phyloP scores from a whole-genome alignment of 306 rosid species.

The Malus fusca region DNA sequence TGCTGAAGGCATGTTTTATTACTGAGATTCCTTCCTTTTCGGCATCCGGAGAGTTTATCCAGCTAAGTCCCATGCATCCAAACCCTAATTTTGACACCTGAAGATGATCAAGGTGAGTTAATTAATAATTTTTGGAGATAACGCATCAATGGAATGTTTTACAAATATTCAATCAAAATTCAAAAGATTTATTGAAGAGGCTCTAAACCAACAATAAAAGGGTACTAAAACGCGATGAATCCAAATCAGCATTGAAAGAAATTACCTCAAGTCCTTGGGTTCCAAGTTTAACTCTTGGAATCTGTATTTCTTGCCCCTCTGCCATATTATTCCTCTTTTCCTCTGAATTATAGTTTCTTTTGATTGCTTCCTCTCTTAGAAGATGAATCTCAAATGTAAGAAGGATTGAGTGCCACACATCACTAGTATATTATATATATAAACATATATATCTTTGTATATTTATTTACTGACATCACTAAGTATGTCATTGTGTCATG shows the following conservation, averaged over 20 bases:
- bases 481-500: background rate
- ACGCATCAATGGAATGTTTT: no score
- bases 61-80: constrained; percentile 33
- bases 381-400: no score
- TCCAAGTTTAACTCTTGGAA: background rate
- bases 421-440: background rate
- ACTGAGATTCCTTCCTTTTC: constrained; percentile 23
- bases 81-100: constrained; percentile 43
- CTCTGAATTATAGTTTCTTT: background rate
- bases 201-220: no score
- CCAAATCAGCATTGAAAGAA: no score
- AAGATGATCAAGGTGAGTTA: no score
- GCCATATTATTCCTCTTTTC: background rate
- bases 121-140: no score
- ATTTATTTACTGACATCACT: background rate
- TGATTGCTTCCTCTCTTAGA: background rate
- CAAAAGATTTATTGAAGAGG: no score
- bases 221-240: no score
- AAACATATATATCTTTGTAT: no score
- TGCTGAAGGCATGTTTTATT: constrained; percentile 21
- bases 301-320: background rate
- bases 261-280: background rate
- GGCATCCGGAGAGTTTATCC: constrained; percentile 25
- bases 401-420: background rate
- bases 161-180: no score